Base-by-base conservation (phyloP, 1,284 basidiomycete genomes). In the Taiwanofungus camphoratus region DNA sequence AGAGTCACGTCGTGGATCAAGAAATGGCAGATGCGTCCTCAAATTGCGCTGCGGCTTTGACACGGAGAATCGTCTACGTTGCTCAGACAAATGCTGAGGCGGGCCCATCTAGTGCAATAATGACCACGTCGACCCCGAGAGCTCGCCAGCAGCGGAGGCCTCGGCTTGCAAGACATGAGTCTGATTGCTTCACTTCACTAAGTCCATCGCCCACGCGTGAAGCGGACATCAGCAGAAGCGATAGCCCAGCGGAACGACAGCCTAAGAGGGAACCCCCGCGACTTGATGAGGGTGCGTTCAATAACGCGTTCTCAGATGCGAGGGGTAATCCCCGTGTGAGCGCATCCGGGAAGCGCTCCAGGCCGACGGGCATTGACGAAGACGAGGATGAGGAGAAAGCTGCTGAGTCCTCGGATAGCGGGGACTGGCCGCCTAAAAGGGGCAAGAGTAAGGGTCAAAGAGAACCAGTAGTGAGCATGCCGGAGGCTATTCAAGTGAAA, bases 251-350 rank as follows among this genome's bases (percentile, higher is more conserved):
- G 27, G 41, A n/a, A 22, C 32, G 4, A 15, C 44, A 16, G 32
- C 33, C 37, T 32, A 27, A 18, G 19, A 31, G 43, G n/a, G 48
- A 51, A 33, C 58, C 52, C 1, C 54, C 55, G 19, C 43, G 53
- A 4, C 42, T 57, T n/a, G 48, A 48, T 9, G 53, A 58, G 21
- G 58, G 59, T 15, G 47, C 53, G 5, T 57, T 50, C 38, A 57
- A 53, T 33, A 55, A 44, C 30, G 55, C 57, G 16, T 51, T 60
- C 26, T 50, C 52, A 2, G 54, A 57, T 27, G 34, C 39, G 5
- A 21, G 42, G 3, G 54, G 52, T 2, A 41, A 43, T 11, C n/a
- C 47, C 5, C 54, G 42, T 16, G 46, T 49, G 36, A 38, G 39
- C 21, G 36, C 37, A 1, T 13, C n/a, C 4, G 48, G 49, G 2